Conservation (phyloP, 495 filamentous ascomycete genomes). For the Apodospora peruviana region DNA sequence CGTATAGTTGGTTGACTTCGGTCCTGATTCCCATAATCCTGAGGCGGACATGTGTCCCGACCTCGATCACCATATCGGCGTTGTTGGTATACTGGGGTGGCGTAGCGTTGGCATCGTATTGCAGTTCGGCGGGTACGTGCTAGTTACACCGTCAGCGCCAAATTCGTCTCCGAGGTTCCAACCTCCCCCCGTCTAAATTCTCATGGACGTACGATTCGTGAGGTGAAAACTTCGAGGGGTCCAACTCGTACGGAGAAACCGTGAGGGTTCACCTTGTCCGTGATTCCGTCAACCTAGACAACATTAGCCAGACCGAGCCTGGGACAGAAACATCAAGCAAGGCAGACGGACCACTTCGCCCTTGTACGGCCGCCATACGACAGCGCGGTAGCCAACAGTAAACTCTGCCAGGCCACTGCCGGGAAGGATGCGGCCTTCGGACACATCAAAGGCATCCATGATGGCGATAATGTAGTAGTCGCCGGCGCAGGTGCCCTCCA, state of each 20-base stretch:
- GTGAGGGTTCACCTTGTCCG: conserved; percentile 80
- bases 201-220: conserved; percentile 61
- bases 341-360: conserved; percentile 76
- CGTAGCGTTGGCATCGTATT: conserved; percentile 85
- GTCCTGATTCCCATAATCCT: conserved; percentile 89
- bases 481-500: conserved; percentile 89
- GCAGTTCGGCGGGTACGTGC: conserved; percentile 89
- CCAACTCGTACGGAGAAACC: conserved; percentile 92
- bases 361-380: conserved; percentile 96
- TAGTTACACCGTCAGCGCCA: conserved; percentile 30
- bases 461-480: conserved; percentile 94
- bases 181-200: not conserved
- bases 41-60: conserved; percentile 84
- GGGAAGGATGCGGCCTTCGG: conserved; percentile 84
- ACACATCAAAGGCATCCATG: conserved; percentile 89
- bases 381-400: conserved; percentile 87
- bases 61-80: conserved; percentile 88
- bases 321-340: conserved; percentile 1
- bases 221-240: conserved; percentile 83
- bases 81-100: conserved; percentile 80
- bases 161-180: not conserved
- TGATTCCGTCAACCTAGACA: conserved; percentile 80
- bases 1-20: conserved; percentile 89
- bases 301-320: conserved; percentile 10
- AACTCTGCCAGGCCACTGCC: conserved; percentile 88